These are phyloP conservation scores for Cryphonectria radicalis DNA, from an alignment of 2,329 filamentous ascomycete species.

Conservation along the genomic window DNA sequence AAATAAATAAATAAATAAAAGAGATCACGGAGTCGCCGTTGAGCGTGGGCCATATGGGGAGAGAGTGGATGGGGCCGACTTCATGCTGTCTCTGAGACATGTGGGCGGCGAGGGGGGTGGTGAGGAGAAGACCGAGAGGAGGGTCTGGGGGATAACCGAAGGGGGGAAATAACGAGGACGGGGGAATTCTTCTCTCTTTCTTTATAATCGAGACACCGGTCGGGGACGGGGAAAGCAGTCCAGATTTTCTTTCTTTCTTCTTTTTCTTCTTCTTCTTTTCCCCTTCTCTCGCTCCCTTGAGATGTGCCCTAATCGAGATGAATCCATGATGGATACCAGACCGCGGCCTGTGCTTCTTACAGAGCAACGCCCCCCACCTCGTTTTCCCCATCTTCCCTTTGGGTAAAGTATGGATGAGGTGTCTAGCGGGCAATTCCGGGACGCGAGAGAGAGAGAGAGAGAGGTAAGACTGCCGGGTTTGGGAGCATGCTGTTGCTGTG, in stretches of 20 bases:
- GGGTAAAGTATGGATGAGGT: not conserved
- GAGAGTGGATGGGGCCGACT: not conserved
- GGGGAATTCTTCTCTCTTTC: not conserved
- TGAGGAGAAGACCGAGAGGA: conserved; percentile 3
- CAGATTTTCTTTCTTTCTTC: not conserved
- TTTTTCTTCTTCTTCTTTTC: not conserved
- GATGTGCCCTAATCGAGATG: not conserved
- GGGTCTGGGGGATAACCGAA: not conserved
- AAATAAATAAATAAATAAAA: not conserved
- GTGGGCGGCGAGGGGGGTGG: not conserved
- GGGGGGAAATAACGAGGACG: not conserved
- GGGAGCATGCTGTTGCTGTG: not conserved
- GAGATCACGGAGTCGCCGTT: conserved; percentile 7
- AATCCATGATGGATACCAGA: not conserved
- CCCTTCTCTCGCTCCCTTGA: not conserved
- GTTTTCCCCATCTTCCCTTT: not conserved
- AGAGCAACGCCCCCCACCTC: not conserved
- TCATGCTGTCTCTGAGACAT: conserved; percentile 7
- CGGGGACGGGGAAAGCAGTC: not conserved
- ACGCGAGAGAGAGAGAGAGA: not conserved
- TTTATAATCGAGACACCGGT: too few relatives aligned
- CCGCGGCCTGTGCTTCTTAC: not conserved
- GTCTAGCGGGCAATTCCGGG: not conserved
- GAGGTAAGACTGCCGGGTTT: not conserved
- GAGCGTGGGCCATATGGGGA: not conserved